Base-by-base conservation (phyloP, 441 rosid species). In the Gossypium schwendimanii region DNA sequence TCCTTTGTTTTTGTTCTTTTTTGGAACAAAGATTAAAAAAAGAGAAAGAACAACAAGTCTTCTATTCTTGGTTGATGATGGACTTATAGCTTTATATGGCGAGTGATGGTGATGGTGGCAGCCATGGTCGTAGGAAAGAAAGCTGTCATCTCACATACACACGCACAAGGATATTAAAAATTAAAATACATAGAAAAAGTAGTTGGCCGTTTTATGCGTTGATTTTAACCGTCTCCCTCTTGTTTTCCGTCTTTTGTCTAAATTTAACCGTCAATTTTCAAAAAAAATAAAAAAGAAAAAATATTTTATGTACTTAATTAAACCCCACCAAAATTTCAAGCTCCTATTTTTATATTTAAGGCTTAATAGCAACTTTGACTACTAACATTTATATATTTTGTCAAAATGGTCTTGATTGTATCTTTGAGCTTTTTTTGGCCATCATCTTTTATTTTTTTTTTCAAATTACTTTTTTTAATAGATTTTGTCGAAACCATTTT, bases 191-290 rank as follows among this genome's bases (percentile, higher is more conserved):
- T 52, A 17, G 21, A 7, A 15, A 62, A 21, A 14, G 44, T 20
- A 50, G 21, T 33, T 57, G 36, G 57, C 76, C 73, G 74, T 63
- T 75, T 36, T 66, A 67, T 28, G 61, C 71, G 62, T 63, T 72
- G 2, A 50, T 50, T 20, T 65, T 66, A 26, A 65, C 69, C 47
- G 70, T 28, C 73, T 31, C 20, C 67, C 21, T 61, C 24, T 20
- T 53, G 14, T 58, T 67, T 33, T 58, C 66, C 47, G 54, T 63
- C 24, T 4, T 2, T 20, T 63, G 12, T 3, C 45, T 71, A 18
- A 33, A 69, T 54, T 36, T 54, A 69, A 33, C 33, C 24, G 47
- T 57, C 17, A 18, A 0, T 64, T 18, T 28, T 33, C 8, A 23
- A 23, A 23, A 23, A 23, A 23, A 21, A 21, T 0, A 21, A 21